Evolutionary conservation across 495 filamentous ascomycete genomes (phyloP), one percentile per base, ranked within the genome.

Genomic region (Beverwykella pulmonaria): DNA sequence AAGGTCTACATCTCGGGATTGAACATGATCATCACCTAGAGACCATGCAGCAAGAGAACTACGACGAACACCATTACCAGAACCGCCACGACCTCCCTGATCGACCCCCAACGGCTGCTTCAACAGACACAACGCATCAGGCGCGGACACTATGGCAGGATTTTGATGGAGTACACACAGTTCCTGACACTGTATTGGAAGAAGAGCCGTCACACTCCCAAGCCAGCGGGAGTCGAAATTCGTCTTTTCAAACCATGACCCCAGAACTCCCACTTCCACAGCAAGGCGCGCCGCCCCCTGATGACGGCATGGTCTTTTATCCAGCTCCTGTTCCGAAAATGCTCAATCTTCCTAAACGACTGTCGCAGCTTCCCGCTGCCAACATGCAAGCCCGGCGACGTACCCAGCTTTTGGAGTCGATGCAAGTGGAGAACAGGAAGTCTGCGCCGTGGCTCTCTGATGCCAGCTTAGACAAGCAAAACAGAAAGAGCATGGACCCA

Each of bases 271-370:
- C 65, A 10, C 83, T 87, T 22, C 78, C 65, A 10, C 27, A 22
- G 0, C 54, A 61, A 17, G 69, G 41, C 15, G 53, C 39, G 67
- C 87, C 88, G 10, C 80, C 80, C 27, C 83, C 83, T 1, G 87
- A 83, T 3, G 85, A 93, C 63, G 80, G 88, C 56, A 93, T 98
- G 90, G 84, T 97, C 9, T 98, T 87, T 75, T 98, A 98, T 74
- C 94, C 94, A 15, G 94, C 94, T 2, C 94, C 92, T 14, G 93
- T 98, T 0, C 94, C 94, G 0, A 88, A 88, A 71, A 92, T 94
- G 85, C 81, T 98, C 27, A 97, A 97, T 70, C 82, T 98, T 2
- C 94, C 94, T 8, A 92, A 92, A 36, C 88, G 90, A 65, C 80
- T 98, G 39, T 96, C 93, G 0, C 90, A 91, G 75, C 82, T 85